Conservation (phyloP, 1,284 basidiomycete species). For the Heterobasidion annosum region DNA sequence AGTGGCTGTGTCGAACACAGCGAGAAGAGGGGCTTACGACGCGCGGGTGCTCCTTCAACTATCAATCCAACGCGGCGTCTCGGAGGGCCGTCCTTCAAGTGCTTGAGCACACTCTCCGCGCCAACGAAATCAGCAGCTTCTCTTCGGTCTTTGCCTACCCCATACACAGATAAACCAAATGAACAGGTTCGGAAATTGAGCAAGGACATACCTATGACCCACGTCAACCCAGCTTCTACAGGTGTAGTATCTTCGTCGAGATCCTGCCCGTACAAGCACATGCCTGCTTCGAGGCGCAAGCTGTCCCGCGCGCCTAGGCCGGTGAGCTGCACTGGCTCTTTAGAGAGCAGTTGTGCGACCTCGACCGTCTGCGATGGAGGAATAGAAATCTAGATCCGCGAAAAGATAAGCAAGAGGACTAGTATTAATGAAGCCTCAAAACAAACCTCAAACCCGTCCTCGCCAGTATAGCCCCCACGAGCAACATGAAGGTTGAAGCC, state of each 20-base stretch:
- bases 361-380: constrained; percentile 70
- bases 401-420: neutral
- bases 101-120: constrained; percentile 66
- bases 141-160: constrained; percentile 71
- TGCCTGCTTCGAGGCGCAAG: constrained; percentile 91
- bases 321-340: constrained; percentile 73
- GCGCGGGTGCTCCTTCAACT: constrained; percentile 80
- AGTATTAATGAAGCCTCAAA: too few relatives aligned
- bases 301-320: constrained; percentile 93
- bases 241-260: constrained; percentile 82
- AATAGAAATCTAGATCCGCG: constrained; percentile 68
- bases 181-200: neutral
- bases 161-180: neutral
- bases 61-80: constrained; percentile 80
- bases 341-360: constrained; percentile 66
- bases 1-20: neutral
- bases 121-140: constrained; percentile 77
- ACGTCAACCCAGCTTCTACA: constrained; percentile 85
- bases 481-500: constrained; percentile 84
- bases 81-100: constrained; percentile 75
- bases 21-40: constrained; percentile 38
- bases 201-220: constrained; percentile 74
- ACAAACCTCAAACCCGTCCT: constrained; percentile 92
- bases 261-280: constrained; percentile 97
- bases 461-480: constrained; percentile 97